Evolutionary conservation across 768 basidiomycete genomes (phyloP).

Genomic region (Collybiopsis confluens): DNA sequence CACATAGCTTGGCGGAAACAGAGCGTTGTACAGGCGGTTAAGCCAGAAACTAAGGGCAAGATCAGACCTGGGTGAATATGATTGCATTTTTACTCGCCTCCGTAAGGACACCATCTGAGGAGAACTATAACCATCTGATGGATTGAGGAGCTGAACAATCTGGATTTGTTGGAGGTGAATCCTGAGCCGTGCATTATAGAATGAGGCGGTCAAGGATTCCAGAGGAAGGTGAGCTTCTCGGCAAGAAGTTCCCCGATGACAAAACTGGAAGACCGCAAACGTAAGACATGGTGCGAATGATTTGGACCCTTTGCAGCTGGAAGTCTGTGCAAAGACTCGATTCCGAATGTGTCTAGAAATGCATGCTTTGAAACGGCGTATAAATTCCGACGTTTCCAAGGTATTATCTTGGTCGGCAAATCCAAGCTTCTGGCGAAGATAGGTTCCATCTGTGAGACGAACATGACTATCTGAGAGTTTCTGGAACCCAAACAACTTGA

Average conservation of each 20-base stretch:
- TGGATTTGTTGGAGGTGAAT: conserved; percentile 46
- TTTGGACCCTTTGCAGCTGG: conserved; percentile 20
- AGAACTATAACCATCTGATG: background rate
- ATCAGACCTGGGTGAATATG: background rate
- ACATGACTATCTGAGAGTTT: conserved; percentile 22
- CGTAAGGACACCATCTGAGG: background rate
- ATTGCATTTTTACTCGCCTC: background rate
- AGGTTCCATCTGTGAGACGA: conserved; percentile 11
- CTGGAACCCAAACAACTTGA: conserved; percentile 31
- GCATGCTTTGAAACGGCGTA: conserved; percentile 16
- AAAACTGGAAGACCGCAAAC: conserved; percentile 25
- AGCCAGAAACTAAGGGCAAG: conserved; percentile 39
- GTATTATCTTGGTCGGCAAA: background rate
- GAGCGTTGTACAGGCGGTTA: conserved; percentile 39
- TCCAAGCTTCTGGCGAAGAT: background rate
- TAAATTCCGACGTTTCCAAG: conserved; percentile 15
- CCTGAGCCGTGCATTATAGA: conserved; percentile 38
- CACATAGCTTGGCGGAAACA: conserved; percentile 43
- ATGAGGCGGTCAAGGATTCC: conserved; percentile 16
- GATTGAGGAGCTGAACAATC: conserved; percentile 31
- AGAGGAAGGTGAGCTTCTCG: conserved; percentile 29
- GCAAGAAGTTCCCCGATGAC: conserved; percentile 28
- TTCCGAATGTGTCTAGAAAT: conserved; percentile 23
- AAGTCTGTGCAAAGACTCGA: conserved; percentile 26
- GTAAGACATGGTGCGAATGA: conserved; percentile 38